Conservation (phyloP, 768 basidiomycete genomes). For the Hysterangium stoloniferum region DNA sequence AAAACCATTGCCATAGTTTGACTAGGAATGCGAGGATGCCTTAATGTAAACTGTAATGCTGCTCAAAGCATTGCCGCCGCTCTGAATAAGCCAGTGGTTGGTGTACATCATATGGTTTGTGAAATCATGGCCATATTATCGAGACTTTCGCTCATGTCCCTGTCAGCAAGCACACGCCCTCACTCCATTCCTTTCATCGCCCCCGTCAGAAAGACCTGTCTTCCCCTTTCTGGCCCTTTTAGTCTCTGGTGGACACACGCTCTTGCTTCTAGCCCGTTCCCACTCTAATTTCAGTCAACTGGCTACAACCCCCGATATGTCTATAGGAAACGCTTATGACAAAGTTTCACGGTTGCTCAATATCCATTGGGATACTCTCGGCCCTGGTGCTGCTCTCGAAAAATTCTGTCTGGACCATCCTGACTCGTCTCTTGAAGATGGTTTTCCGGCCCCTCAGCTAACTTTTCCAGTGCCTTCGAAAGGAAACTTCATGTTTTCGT, state of each 20-base stretch:
- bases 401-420: slow-evolving; percentile 43
- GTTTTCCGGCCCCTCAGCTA: slow-evolving; percentile 18
- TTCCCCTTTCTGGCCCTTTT: slow-evolving; percentile 89
- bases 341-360: slow-evolving; percentile 67
- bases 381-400: slow-evolving; percentile 80
- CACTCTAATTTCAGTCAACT: slow-evolving; percentile 54
- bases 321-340: slow-evolving; percentile 77
- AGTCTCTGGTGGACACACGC: slow-evolving; percentile 91
- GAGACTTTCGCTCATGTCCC: not conserved
- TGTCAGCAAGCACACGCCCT: slow-evolving; percentile 87
- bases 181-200: slow-evolving; percentile 64
- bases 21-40: slow-evolving; percentile 70
- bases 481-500: slow-evolving; percentile 66
- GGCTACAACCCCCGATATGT: slow-evolving; percentile 66
- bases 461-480: slow-evolving; percentile 42
- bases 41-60: slow-evolving; percentile 70
- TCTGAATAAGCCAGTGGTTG: slow-evolving; percentile 69
- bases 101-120: slow-evolving; percentile 91
- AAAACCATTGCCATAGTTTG: not conserved
- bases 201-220: slow-evolving; percentile 30
- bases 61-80: slow-evolving; percentile 83
- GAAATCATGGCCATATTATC: not conserved
- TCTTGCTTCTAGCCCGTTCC: slow-evolving; percentile 69
- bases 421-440: not conserved
- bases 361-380: slow-evolving; percentile 49